These are phyloP conservation scores for Malus fusca DNA, from an alignment of 306 rosid genomes.

Conservation along the genomic window DNA sequence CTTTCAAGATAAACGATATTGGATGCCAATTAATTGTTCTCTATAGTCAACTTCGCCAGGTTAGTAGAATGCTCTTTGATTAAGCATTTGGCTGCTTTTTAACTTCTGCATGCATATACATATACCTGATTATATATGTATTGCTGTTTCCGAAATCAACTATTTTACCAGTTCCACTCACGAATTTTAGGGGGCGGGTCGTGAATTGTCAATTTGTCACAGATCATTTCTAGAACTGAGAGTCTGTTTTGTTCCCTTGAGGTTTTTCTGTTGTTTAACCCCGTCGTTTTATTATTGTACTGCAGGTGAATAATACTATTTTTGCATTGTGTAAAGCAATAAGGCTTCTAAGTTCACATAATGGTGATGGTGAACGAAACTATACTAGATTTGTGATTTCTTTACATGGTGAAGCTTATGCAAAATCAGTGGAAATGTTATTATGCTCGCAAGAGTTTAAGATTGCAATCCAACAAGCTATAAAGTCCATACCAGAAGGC, in stretches of 20 bases:
- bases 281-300: conserved; percentile 20
- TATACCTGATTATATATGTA: neutral
- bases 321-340: conserved; percentile 72
- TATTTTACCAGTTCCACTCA: neutral
- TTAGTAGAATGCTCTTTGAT: conserved; percentile 33
- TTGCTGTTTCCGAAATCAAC: neutral
- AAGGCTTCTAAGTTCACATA: conserved; percentile 35
- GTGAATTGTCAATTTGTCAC: neutral
- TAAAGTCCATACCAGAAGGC: conserved; percentile 79
- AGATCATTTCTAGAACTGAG: neutral
- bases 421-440: conserved; percentile 58
- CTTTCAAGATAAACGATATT: conserved; percentile 37
- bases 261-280: neutral
- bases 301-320: conserved; percentile 65
- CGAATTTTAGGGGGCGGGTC: neutral
- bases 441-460: conserved; percentile 51
- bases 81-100: neutral
- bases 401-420: conserved; percentile 38
- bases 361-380: conserved; percentile 28
- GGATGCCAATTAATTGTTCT: conserved; percentile 65
- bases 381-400: conserved; percentile 38
- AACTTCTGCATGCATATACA: neutral
- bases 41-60: conserved; percentile 92
- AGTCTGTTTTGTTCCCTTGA: neutral
- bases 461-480: conserved; percentile 42